These are phyloP conservation scores for Pythium plurisporium DNA, from an alignment of 352 stramenopile species.

Conservation along the genomic window DNA sequence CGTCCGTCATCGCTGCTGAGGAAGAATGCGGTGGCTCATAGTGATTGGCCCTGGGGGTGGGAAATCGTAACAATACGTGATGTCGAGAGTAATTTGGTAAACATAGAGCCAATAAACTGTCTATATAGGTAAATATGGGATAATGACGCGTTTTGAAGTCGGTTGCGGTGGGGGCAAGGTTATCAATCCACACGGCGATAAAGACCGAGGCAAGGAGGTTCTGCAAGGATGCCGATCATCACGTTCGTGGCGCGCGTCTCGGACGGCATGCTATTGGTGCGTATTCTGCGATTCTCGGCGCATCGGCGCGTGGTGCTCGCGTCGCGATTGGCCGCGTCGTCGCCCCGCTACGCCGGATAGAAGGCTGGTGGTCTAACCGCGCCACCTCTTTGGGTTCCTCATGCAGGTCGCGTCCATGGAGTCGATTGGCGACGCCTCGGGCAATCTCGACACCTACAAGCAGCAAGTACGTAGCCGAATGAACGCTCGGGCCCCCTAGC, in stretches of 20 bases:
- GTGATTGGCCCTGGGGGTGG: background rate
- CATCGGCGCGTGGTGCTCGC: background rate
- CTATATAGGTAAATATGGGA: constrained; percentile 1
- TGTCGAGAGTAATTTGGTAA: background rate
- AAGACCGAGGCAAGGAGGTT: background rate
- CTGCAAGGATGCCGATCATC: constrained; percentile 90
- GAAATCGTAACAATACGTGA: background rate
- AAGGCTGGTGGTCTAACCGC: background rate
- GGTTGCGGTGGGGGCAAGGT: background rate
- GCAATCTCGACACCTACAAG: constrained; percentile 88
- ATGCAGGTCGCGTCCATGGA: constrained; percentile 92
- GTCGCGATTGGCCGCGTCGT: background rate
- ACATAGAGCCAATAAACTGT: background rate
- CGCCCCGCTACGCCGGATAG: background rate
- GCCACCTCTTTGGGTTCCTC: background rate
- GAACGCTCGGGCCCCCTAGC: background rate
- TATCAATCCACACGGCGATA: background rate
- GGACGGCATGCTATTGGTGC: constrained; percentile 91
- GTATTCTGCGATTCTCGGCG: constrained; percentile 8
- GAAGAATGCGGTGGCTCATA: background rate
- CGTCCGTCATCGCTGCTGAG: background rate
- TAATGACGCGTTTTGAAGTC: constrained; percentile 26
- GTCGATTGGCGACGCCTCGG: constrained; percentile 72
- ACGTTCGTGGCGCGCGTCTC: constrained; percentile 93
- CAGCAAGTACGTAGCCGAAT: constrained; percentile 45